Evolutionary conservation across 306 rosid genomes (phyloP), one percentile per base, ranked within the genome.

Genomic region (Betula pendula): DNA sequence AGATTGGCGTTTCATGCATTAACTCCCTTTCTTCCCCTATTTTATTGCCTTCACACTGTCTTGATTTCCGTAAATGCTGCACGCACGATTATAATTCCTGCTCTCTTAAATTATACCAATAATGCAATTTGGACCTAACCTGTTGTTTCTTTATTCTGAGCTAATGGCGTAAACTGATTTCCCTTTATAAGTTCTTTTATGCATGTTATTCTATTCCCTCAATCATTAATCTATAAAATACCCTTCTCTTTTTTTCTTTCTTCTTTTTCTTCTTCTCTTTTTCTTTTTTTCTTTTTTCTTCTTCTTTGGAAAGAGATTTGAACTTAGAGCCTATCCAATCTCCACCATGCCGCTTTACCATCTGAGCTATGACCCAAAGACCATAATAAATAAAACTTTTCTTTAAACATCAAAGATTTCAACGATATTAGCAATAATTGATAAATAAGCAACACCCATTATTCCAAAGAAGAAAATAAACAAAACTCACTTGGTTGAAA

Each of bases 81-180:
- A 45, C 71, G 51, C 75, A 80, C 84, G 68, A 68, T 73, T 68
- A 68, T 73, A 29, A 48, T 74, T 67, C 62, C 81, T 70, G n/a
- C 33, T 79, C 40, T 51, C 51, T 35, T 71, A 83, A 60, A 43
- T 25, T 70, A 75, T 51, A 40, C 40, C 17, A 58, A 72, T 78
- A 78, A 75, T 48, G 76, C 79, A 78, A 58, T 59, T 76, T 52
- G 68, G 88, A 81, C 77, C 72, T 60, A 70, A 53, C 74, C 40
- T 22, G 29, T 53, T 52, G n/a, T 42, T 53, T 40, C 22, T 78
- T 72, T 74, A 80, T 56, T 77, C 45, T 50, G 10, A 68, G 27
- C 73, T 53, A 56, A 49, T 66, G 55, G 9, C 25, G 68, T 16
- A 50, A 55, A 50, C 9, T 49, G 1, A 38, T 38, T 5, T 6